Conservation (phyloP, 2,329 filamentous ascomycete genomes). For the Arthrobotrys sinensis region DNA sequence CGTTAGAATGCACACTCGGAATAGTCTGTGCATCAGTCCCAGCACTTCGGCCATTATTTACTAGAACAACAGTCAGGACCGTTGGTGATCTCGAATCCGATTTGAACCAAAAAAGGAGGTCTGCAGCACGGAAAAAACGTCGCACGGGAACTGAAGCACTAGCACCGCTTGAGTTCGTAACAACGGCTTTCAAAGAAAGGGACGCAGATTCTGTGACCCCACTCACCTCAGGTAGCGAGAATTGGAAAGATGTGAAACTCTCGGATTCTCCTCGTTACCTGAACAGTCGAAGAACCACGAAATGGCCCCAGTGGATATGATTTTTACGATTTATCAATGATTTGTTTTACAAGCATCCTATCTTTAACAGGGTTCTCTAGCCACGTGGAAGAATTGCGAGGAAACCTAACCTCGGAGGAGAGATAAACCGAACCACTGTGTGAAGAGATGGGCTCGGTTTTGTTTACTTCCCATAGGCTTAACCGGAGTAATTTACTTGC, state of each 20-base stretch:
- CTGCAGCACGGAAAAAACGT: conserved; percentile 42
- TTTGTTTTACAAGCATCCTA: conserved; percentile 9
- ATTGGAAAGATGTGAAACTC: conserved; percentile 39
- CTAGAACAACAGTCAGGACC: conserved; percentile 29
- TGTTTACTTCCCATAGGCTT: no score
- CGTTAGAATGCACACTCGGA: conserved; percentile 44
- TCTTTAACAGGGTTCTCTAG: neutral
- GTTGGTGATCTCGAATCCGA: conserved; percentile 45
- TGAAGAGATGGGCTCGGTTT: neutral
- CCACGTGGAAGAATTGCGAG: neutral
- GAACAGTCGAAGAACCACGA: conserved; percentile 19
- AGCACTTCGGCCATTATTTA: conserved; percentile 45
- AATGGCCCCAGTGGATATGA: conserved; percentile 45
- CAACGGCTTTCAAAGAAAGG: conserved; percentile 42
- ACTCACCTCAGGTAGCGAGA: conserved; percentile 33
- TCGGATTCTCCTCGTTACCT: conserved; percentile 13
- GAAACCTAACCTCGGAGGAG: neutral
- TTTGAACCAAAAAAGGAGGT: conserved; percentile 40
- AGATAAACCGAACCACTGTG: no score
- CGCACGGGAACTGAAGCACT: conserved; percentile 37
- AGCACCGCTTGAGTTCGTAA: conserved; percentile 46
- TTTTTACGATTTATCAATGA: conserved; percentile 8
- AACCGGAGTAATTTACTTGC: no score
- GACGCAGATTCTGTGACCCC: conserved; percentile 38
- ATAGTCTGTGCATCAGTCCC: conserved; percentile 55